Evolutionary conservation across 495 filamentous ascomycete species (phyloP), one percentile per base, ranked within the genome.

Genomic region (Daldinia grandis): DNA sequence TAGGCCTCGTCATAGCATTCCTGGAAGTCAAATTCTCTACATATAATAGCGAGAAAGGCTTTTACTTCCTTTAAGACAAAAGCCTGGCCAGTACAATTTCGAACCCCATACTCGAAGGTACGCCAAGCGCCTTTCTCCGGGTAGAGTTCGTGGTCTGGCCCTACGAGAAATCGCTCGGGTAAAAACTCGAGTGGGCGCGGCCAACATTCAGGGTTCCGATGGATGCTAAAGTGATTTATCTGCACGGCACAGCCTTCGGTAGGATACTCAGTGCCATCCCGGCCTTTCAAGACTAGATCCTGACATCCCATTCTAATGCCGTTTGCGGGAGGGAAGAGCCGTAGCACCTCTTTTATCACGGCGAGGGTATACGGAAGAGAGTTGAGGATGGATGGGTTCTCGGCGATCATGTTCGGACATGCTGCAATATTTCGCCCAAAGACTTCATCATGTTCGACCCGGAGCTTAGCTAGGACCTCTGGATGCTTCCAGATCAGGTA

Each of bases 11-110:
- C 74, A 14, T 76, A 76, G 44, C 72, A 72, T 35, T 76, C 69
- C 55, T 78, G 66, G 47, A 86, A 74, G 58, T 85, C 77, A 69
- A 87, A 87, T 12, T 74, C 65, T 50, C 86, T 76, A 28, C 79
- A 56, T 7, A 59, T 78, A 70, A 87, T 67, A 2, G 80, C 81
- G 49, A 87, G 58, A n/a, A 82, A 76, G 27, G 83, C 76, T 58
- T 77, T 79, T 33, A 81, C 63, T 68, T 87, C 83, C 12, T 81
- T 77, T 67, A 86, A 72, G 0, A 83, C 82, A 35, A 87, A 78
- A 14, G 81, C 80, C 63, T 86, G 83, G 0, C 86, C 85, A n/a
- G 87, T 84, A 53, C 86, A 88, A 33, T 76, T 80, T 1, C 86
- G 70, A 3, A 82, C 77, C 0, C 85, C 85, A 25, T 77, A 76